These are phyloP conservation scores for Oryza rufipogon DNA, from an alignment of 176 grass and related monocot genomes.

Conservation along the genomic window DNA sequence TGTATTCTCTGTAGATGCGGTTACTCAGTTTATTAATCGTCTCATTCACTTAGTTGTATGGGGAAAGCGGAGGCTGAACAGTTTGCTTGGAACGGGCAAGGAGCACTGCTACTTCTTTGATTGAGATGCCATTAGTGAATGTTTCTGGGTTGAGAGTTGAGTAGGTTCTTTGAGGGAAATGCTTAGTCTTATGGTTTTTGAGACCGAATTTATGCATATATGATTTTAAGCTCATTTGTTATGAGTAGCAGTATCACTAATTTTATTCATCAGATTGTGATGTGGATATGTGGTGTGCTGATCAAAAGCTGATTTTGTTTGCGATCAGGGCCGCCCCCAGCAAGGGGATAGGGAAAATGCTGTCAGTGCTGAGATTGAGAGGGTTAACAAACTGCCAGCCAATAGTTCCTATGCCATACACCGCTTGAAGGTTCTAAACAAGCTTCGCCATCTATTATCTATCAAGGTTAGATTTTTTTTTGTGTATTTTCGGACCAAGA, in stretches of 20 bases:
- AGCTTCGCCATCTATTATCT: slow-evolving; percentile 76
- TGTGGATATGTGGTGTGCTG: slow-evolving; percentile 3
- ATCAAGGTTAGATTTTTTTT: slow-evolving; percentile 51
- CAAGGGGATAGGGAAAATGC: slow-evolving; percentile 52
- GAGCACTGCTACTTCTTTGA: too few relatives aligned
- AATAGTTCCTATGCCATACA: slow-evolving; percentile 80
- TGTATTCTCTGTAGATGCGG: neutral
- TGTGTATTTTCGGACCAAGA: neutral
- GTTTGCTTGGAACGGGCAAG: neutral
- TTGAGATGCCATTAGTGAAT: neutral
- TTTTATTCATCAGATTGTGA: neutral
- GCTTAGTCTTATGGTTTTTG: neutral
- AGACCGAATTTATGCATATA: neutral
- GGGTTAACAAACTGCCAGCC: slow-evolving; percentile 70
- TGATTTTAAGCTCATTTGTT: neutral
- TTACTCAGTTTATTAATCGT: neutral
- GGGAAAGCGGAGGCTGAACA: neutral
- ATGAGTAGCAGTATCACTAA: neutral
- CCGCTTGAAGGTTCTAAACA: slow-evolving; percentile 82
- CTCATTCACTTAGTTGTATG: neutral
- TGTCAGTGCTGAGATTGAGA: slow-evolving; percentile 55
- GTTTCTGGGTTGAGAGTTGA: neutral
- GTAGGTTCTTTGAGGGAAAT: neutral
- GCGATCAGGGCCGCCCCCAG: slow-evolving; percentile 28
- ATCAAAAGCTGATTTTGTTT: slow-evolving; percentile 26